Base-by-base conservation (phyloP, 345 rosid species). In the Mangifera indica region DNA sequence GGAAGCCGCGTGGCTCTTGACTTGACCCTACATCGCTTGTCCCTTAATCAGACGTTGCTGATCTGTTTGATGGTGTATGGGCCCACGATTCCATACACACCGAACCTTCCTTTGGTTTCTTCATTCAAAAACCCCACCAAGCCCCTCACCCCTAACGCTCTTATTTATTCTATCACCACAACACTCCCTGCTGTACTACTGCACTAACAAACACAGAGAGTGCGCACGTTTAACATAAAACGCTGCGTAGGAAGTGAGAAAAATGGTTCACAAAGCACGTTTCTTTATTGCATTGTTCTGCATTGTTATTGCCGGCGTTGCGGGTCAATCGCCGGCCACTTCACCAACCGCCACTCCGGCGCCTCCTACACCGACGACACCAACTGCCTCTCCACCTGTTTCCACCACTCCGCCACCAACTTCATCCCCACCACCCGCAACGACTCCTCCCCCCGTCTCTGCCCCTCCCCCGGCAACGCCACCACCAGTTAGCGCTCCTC, bases 241-340 rank as follows among this genome's bases (percentile, higher is more conserved):
- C 15, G 14, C 34, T 48, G 71, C 71, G 71, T 53, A 63, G n/a
- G 17, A 1, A 6, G 42, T 17, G 8, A 10, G 5, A 5, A 13
- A 73, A 26, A 91, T 91, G 93, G 90, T 66, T 71, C 76, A 57
- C 44, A 81, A 77, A 45, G 68, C 79, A 24, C 63, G 77, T 5
- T 66, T 87, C 44, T 69, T 81, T 13, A 60, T 82, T 61, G 82
- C 83, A 12, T 67, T 86, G 13, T 52, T 91, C 57, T 86, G 87
- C 80, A 40, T 91, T 59, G 77, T 89, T 26, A 59, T 84, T 58
- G 88, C 88, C 52, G 81, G 87, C 9, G 94, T 86, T 66, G 87
- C 83, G 5, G 97, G 87, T 25, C 94, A 89, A 74, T 79, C 91
- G 44, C 93, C 91, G 5, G 56, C 89, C 0, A 64, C 88, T 5